phyloP scores from a whole-genome alignment of 2,329 filamentous ascomycete genomes.

The Chaetothyriales sp. region DNA sequence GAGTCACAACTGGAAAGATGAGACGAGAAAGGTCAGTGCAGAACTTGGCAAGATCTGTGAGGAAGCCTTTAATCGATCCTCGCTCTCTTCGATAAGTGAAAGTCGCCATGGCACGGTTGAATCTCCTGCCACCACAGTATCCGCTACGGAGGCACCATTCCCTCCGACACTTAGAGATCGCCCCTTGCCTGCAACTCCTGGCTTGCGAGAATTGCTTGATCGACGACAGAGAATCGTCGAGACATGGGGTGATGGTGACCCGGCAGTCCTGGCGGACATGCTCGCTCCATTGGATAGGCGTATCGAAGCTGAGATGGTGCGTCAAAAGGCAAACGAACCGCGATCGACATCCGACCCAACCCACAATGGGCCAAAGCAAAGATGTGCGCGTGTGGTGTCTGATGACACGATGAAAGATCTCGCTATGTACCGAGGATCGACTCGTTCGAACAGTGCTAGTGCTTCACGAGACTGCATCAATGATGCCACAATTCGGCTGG shows the following conservation, averaged over 20 bases:
- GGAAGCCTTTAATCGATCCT: constrained; percentile 70
- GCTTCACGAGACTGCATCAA: constrained; percentile 5
- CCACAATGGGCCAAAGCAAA: constrained; percentile 6
- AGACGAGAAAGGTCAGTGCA: constrained; percentile 68
- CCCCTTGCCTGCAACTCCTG: constrained; percentile 32
- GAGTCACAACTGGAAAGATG: constrained; percentile 52
- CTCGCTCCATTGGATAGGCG: constrained; percentile 47
- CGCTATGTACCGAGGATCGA: background rate
- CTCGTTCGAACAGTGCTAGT: background rate
- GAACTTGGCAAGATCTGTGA: constrained; percentile 84
- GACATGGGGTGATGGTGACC: constrained; percentile 33
- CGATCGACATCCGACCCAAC: constrained; percentile 36
- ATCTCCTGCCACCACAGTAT: constrained; percentile 38
- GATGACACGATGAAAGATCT: constrained; percentile 17
- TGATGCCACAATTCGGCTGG: constrained; percentile 42
- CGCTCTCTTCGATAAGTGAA: constrained; percentile 35
- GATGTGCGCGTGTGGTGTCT: constrained; percentile 5
- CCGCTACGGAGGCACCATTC: constrained; percentile 20
- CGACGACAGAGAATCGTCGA: constrained; percentile 44
- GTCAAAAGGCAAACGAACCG: constrained; percentile 20
- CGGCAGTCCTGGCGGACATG: constrained; percentile 37
- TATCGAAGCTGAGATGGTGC: constrained; percentile 31
- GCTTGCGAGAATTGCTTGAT: constrained; percentile 42
- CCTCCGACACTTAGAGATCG: constrained; percentile 22
- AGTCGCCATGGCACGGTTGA: constrained; percentile 27